These are phyloP conservation scores for Parachaetomium inaequale DNA, from an alignment of 495 filamentous ascomycete species.

Conservation along the genomic window DNA sequence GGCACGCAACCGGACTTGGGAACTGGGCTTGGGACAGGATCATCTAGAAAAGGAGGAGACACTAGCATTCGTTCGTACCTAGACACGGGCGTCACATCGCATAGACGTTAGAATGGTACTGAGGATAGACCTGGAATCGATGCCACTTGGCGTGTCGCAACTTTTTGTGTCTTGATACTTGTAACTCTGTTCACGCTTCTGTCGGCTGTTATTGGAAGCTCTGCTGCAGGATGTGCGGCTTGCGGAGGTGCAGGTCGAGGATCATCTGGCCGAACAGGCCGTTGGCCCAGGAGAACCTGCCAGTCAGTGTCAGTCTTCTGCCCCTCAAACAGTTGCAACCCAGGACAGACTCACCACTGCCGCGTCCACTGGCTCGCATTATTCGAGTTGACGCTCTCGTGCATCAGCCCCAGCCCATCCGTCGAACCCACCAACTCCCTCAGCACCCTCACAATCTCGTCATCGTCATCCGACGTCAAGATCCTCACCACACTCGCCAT, in stretches of 20 bases:
- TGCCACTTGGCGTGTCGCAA: neutral
- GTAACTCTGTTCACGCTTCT: neutral
- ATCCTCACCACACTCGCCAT: conserved; percentile 53
- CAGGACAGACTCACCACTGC: conserved; percentile 46
- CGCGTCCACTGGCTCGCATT: conserved; percentile 54
- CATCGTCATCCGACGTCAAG: conserved; percentile 42
- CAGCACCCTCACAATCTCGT: conserved; percentile 47
- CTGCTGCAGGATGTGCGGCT: conserved; percentile 36
- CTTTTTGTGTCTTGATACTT: neutral
- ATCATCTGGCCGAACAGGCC: conserved; percentile 66
- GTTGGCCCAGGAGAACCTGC: conserved; percentile 66
- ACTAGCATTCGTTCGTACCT: conserved; percentile 1
- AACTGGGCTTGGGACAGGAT: neutral
- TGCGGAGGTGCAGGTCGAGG: conserved; percentile 50
- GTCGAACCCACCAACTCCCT: conserved; percentile 50
- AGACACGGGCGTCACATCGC: neutral
- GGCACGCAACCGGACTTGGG: conserved; percentile 1
- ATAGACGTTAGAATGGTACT: neutral
- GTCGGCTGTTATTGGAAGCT: conserved; percentile 34
- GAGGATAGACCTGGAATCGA: conserved; percentile 2
- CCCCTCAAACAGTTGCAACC: neutral
- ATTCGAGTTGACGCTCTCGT: conserved; percentile 57
- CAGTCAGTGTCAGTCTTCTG: conserved; percentile 16
- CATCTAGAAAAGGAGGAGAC: neutral
- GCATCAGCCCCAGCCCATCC: conserved; percentile 56